phyloP scores from a whole-genome alignment of 31 red algal species.

The Odonthalia washingtoniensis region DNA sequence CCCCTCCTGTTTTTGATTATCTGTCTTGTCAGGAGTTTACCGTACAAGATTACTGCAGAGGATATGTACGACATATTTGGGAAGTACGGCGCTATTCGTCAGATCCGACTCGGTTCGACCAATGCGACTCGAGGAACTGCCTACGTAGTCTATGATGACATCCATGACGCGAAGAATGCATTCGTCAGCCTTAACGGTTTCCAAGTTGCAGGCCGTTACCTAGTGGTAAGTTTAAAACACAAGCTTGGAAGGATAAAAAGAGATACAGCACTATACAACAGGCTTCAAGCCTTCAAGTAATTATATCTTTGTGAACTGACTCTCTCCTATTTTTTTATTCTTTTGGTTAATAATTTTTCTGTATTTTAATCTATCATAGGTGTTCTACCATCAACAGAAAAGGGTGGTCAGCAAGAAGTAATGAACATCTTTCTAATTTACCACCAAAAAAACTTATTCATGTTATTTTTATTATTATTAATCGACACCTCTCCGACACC shows the following conservation, averaged over 20 bases:
- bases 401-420: not conserved
- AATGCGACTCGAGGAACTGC: slow-evolving; percentile 88
- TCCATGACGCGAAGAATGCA: slow-evolving; percentile 89
- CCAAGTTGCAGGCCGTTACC: slow-evolving; percentile 91
- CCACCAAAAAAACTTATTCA: no score
- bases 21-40: slow-evolving; percentile 65
- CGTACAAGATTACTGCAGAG: slow-evolving; percentile 90
- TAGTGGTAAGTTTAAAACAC: slow-evolving; percentile 78
- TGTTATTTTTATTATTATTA: no score
- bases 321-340: no score
- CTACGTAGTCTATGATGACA: slow-evolving; percentile 97
- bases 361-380: slow-evolving; percentile 30
- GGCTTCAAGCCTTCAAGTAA: no score
- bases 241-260: no score
- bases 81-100: slow-evolving; percentile 89
- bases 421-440: not conserved
- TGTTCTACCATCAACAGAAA: slow-evolving; percentile 84
- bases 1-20: not conserved
- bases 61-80: slow-evolving; percentile 97
- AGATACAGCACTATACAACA: no score
- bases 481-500: no score
- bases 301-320: no score
- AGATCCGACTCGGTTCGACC: slow-evolving; percentile 88
- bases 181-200: slow-evolving; percentile 92
- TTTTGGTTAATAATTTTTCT: no score